phyloP scores from a whole-genome alignment of 2,329 filamentous ascomycete genomes.

The Paraphaeosphaeria minitans region DNA sequence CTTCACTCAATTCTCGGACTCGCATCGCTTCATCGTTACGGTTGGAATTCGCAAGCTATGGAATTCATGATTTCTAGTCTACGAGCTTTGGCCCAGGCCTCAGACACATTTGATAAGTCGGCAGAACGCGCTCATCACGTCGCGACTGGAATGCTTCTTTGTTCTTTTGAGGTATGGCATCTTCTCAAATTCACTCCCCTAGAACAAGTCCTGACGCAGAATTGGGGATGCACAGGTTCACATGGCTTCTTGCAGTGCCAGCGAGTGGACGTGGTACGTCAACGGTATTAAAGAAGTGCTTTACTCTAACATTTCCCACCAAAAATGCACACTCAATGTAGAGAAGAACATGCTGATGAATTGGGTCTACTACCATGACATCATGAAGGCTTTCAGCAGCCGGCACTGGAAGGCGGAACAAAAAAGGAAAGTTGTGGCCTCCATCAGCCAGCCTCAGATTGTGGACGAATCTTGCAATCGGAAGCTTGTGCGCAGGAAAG shows the following conservation, averaged over 20 bases:
- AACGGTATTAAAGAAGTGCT: slow-evolving; percentile 17
- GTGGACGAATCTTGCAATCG: too few relatives aligned
- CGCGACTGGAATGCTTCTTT: slow-evolving; percentile 22
- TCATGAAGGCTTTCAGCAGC: slow-evolving; percentile 20
- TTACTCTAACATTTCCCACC: neutral
- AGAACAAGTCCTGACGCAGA: neutral
- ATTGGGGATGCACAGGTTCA: slow-evolving; percentile 10
- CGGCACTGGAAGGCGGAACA: slow-evolving; percentile 16
- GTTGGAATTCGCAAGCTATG: slow-evolving; percentile 18
- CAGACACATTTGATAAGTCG: neutral
- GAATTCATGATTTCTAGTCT: slow-evolving; percentile 18
- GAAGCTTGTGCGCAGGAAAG: neutral
- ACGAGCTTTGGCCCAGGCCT: slow-evolving; percentile 10
- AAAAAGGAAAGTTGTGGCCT: neutral
- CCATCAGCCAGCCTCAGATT: neutral
- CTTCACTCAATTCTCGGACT: slow-evolving; percentile 18
- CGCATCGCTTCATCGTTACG: slow-evolving; percentile 20
- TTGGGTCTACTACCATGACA: slow-evolving; percentile 29
- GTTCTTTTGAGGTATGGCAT: slow-evolving; percentile 18
- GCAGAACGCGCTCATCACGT: slow-evolving; percentile 17
- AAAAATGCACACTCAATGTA: neutral
- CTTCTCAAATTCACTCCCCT: neutral
- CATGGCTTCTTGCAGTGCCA: slow-evolving; percentile 16
- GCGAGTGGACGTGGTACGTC: slow-evolving; percentile 23
- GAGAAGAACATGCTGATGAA: slow-evolving; percentile 18